These are phyloP conservation scores for Bipolaris zeicola DNA, from an alignment of 2,329 filamentous ascomycete genomes.

Conservation along the genomic window DNA sequence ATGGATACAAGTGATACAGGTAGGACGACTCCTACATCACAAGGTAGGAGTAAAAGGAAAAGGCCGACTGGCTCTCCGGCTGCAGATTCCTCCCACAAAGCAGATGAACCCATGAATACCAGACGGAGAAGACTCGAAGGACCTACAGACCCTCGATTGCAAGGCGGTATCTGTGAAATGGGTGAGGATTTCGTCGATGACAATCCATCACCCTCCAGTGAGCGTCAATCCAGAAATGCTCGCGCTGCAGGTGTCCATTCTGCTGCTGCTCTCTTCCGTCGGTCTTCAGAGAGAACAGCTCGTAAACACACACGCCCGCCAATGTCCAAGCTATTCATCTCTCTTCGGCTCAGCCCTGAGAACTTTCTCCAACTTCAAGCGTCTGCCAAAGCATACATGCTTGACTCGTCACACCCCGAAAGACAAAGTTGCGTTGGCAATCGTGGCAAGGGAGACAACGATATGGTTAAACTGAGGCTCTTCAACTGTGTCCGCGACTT, in stretches of 20 bases:
- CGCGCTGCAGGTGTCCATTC: constrained; percentile 58
- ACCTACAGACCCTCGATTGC: constrained; percentile 24
- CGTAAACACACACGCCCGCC: constrained; percentile 64
- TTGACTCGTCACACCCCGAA: constrained; percentile 60
- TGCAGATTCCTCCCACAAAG: constrained; percentile 11
- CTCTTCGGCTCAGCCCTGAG: constrained; percentile 61
- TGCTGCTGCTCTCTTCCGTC: constrained; percentile 59
- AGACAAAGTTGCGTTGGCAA: constrained; percentile 63
- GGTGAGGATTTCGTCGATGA: constrained; percentile 10
- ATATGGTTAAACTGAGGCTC: constrained; percentile 62
- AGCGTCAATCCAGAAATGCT: constrained; percentile 45
- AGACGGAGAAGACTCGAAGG: constrained; percentile 33
- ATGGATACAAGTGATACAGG: constrained; percentile 18
- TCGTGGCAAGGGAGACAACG: constrained; percentile 59
- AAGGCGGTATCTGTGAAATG: constrained; percentile 3
- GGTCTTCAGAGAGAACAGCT: constrained; percentile 47
- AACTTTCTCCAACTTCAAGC: constrained; percentile 62
- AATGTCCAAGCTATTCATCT: constrained; percentile 63
- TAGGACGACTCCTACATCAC: constrained; percentile 1
- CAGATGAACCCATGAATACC: constrained; percentile 5
- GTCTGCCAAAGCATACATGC: constrained; percentile 63
- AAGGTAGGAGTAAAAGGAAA: constrained; percentile 37
- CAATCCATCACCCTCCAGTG: constrained; percentile 23
- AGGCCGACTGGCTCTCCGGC: constrained; percentile 18
- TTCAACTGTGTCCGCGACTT: constrained; percentile 64